Base-by-base conservation (phyloP, 2,329 filamentous ascomycete genomes). In the Diaporthe velutina region DNA sequence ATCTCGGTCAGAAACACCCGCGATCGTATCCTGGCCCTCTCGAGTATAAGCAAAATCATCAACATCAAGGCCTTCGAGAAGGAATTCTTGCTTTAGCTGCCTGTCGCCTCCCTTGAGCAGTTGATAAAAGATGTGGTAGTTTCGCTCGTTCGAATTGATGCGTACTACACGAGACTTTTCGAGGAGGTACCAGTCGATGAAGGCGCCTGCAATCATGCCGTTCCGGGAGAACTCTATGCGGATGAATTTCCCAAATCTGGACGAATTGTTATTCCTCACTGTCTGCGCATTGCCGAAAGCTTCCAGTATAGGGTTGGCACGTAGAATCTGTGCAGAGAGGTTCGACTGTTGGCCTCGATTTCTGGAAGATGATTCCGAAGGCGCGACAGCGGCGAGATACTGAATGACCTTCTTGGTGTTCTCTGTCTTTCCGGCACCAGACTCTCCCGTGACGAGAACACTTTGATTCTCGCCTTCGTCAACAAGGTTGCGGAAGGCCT, bases 341-440 rank as follows among this genome's bases (percentile, higher is more conserved):
- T 95, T 98, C 17, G 95, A 94, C 76, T 96, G 91, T 77, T 89
- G 87, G 5, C 83, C 82, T 86, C 93, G 84, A 85, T 88, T 85
- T 87, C 92, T 86, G 83, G 90, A 82, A 2, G 93, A 89, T 0
- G 93, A 92, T 75, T 98, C 96, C 0, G 94, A 91, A 55, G 94
- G 94, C 13, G 97, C 97, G 60, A 99, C 97, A 1, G 97, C 95
- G 19, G 97, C 97, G 57, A 99, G 91, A 81, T 99, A 99, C 80
- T 99, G 97, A 73, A 99, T 99, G 79, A 99, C 97, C 83, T 99
- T 99, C 82, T 99, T 99, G 22, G 97, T 99, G 82, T 99, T 99
- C 83, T 99, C 97, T 0, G 97, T 99, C 86, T 99, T 99, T 79
- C 97, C 97, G 45, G 97, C 97, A 81, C 97, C 97, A 25, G 97